These are phyloP conservation scores for Chaetomiaceae sp. DNA, from an alignment of 2,329 filamentous ascomycete species.

Conservation along the genomic window DNA sequence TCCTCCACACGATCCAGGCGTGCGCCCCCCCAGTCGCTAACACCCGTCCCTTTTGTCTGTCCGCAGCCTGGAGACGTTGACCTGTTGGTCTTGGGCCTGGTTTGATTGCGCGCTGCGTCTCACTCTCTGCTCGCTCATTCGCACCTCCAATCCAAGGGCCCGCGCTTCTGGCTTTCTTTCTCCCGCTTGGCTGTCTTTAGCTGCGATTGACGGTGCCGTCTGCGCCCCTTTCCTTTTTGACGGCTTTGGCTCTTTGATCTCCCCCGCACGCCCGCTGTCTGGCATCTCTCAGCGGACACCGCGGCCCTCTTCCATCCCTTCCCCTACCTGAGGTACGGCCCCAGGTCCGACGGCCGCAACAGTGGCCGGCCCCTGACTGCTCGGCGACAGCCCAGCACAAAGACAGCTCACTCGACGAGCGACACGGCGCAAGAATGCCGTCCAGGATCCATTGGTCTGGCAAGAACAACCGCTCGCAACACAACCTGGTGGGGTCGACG, in stretches of 20 bases:
- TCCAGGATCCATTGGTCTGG: slow-evolving; percentile 47
- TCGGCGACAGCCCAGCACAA: no score
- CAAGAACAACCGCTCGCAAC: slow-evolving; percentile 55
- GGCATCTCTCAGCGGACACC: no score
- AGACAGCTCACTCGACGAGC: not conserved
- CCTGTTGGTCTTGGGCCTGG: slow-evolving; percentile 4
- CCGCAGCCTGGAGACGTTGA: slow-evolving; percentile 4
- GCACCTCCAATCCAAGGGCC: no score
- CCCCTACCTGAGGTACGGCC: no score
- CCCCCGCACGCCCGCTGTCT: no score
- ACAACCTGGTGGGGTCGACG: slow-evolving; percentile 47
- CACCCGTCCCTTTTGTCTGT: slow-evolving; percentile 4
- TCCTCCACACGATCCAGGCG: slow-evolving; percentile 14
- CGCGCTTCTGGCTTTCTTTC: no score
- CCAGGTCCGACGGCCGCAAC: no score
- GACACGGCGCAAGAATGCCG: slow-evolving; percentile 41
- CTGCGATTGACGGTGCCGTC: slow-evolving; percentile 5
- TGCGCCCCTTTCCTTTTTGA: slow-evolving; percentile 15
- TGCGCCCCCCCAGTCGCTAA: slow-evolving; percentile 1
- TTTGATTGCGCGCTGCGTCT: slow-evolving; percentile 6
- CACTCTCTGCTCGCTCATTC: not conserved
- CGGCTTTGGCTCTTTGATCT: not conserved
- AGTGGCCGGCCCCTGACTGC: no score
- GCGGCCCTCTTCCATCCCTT: no score
- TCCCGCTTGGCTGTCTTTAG: slow-evolving; percentile 12